Evolutionary conservation across 2,329 filamentous ascomycete genomes (phyloP), one percentile per base, ranked within the genome.

Genomic region (Ascosphaera apis): DNA sequence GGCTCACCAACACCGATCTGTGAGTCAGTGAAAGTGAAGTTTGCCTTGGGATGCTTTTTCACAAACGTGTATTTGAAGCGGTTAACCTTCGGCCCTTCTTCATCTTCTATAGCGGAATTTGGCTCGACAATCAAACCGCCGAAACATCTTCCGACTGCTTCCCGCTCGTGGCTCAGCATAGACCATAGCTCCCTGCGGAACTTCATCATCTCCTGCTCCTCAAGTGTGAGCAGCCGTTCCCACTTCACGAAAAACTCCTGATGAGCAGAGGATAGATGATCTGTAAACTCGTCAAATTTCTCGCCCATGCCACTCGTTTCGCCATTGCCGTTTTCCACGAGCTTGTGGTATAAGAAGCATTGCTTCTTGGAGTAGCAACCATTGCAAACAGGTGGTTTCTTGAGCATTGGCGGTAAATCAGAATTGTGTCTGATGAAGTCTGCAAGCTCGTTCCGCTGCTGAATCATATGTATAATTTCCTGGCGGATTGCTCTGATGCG

Each of bases 401-500:
- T 77, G 38, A 91, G 66, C 75, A 98, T 88, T 0, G 76, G 72
- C 1, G 88, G 88, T 17, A 98, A 65, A 41, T 82, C 72, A 42
- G 77, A 74, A 39, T 80, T 72, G 49, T 91, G 76, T 39, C 82
- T 75, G 31, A 93, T 72, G 49, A 81, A 83, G 44, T 76, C 77
- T 2, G 86, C 83, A 13, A 98, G 62, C 44, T 82, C 72, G 48
- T 98, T 98, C 36, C 88, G 76, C 54, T 92, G 78, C 62, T 95
- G 84, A 40, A 98, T 78, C 83, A 98, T 92, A 46, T 93, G 83
- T 27, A 83, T 74, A 36, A 98, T 69, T 52, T 98, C 88, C 44
- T 82, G 76, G 27, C 81, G 71, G 39, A 95, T 68, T 4, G 81
- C 75, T 2, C 83, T 81, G 31, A 98, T 80, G 15, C 83, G 74